These are phyloP conservation scores for Neofusicoccum umdonicola DNA, from an alignment of 2,329 filamentous ascomycete species.

Conservation along the genomic window DNA sequence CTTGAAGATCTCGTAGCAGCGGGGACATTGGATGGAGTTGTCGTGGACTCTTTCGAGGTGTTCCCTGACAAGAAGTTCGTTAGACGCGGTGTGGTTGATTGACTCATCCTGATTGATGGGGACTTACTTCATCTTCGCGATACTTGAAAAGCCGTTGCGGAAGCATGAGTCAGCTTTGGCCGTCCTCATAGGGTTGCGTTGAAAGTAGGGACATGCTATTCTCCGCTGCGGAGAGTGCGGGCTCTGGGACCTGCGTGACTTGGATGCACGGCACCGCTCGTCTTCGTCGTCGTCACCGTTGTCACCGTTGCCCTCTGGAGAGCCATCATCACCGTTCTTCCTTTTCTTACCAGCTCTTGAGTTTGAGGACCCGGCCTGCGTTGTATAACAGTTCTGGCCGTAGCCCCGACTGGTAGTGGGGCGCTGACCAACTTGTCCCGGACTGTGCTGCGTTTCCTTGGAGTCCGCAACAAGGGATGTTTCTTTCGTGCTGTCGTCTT, in stretches of 20 bases:
- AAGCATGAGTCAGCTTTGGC: neutral
- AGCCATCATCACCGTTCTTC: neutral
- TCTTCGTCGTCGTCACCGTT: neutral
- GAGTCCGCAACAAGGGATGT: neutral
- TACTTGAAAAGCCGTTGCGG: neutral
- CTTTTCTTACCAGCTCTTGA: neutral
- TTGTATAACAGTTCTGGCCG: neutral
- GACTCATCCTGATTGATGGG: neutral
- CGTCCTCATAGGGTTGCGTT: neutral
- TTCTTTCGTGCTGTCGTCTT: too few relatives aligned
- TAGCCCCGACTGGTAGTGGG: neutral
- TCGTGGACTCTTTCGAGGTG: neutral
- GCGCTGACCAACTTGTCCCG: neutral
- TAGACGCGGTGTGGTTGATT: neutral
- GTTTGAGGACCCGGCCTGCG: neutral
- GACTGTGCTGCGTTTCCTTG: neutral
- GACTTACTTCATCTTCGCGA: slow-evolving; percentile 1
- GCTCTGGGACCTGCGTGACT: neutral
- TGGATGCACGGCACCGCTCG: neutral
- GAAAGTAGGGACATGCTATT: neutral
- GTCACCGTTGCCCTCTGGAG: neutral
- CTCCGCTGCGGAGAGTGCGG: neutral
- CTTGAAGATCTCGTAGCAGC: neutral
- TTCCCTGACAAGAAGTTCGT: neutral
- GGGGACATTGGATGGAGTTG: neutral